Base-by-base conservation (phyloP, 768 basidiomycete genomes). In the Hydnum rufescens region DNA sequence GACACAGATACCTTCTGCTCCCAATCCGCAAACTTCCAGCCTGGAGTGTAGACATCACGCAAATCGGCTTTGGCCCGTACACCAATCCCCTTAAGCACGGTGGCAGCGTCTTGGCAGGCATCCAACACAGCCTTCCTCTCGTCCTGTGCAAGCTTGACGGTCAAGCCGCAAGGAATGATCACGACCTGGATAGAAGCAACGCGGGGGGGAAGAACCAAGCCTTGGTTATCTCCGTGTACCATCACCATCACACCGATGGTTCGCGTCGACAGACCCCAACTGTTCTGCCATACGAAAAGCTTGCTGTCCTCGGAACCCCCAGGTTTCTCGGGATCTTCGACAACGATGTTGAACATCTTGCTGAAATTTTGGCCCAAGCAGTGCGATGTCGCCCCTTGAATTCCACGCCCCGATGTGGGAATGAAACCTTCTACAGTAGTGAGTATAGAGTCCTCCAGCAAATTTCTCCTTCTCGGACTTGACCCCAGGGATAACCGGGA, bases 401-500 rank as follows among this genome's bases (percentile, higher is more conserved):
- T 97, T 52, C 93, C 95, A 54, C 95, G 83, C 16, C 95, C 95
- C 18, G 93, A 82, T 16, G 90, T 88, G 5, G 95, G 89, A 60
- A 99, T 82, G 72, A 95, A 99, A 25, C 93, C 95, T 65, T 99
- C 95, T 55, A 96, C 74, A 46, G 95, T 97, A 26, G 95, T 99
- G n/a, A 28, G 95, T 99, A 70, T 97, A 99, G 60, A 93, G 73
- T 0, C 86, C 95, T 28, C 95, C 95, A 3, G 95, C 93, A 60
- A 99, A 99, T 66, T 96, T 97, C 67, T 99, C 95, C 68, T 99
- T 99, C 64, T 95, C 92, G 8, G 92, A 95, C 66, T 99, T 99
- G 65, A 95, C 70, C 55, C 93, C 95, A 3, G 86, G 86, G 57
- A 97, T 82, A 69, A 97, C 90, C 42, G 95, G 95, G 39, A 99